A percentile compares a stretch with the other conserved stretches of the same genome.
Conservation (phyloP, 2,329 filamentous ascomycete species). For the Alternaria sp. region DNA sequence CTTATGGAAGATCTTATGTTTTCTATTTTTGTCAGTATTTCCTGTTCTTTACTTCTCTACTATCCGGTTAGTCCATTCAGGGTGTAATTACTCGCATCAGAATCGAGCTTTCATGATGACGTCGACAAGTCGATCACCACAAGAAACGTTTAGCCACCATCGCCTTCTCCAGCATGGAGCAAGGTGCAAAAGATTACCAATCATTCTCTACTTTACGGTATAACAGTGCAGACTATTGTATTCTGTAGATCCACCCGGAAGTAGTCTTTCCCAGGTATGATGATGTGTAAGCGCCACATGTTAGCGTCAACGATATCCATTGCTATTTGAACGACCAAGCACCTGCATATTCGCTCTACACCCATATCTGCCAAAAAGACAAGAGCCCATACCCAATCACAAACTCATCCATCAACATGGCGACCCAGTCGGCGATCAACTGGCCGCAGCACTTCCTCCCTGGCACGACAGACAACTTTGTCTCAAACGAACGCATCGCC, state of each 20-base stretch:
- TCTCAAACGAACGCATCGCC: conserved; percentile 48
- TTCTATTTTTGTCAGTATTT: not conserved
- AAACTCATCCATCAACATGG: conserved; percentile 2
- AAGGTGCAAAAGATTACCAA: not conserved
- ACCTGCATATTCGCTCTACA: accelerated
- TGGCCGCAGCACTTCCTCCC: conserved; percentile 47
- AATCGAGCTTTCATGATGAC: conserved; percentile 1
- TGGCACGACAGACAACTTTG: conserved; percentile 50
- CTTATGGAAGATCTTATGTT: not conserved
- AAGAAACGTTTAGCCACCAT: not conserved
- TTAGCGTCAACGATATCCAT: not conserved
- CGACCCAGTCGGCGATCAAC: conserved; percentile 39
- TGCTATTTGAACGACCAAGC: not conserved
- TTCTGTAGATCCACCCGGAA: not conserved
- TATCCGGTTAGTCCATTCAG: not conserved
- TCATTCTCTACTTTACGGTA: not conserved
- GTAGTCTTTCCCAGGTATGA: not conserved
- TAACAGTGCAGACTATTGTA: not conserved
- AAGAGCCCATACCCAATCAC: not conserved
- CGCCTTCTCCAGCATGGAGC: not conserved
- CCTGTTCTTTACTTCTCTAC: not conserved
- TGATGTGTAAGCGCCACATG: not conserved
- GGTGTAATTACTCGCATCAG: not conserved
- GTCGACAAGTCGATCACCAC: not conserved
- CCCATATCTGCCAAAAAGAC: not conserved